Conservation (phyloP, 2,329 filamentous ascomycete genomes). For the Fusarium tupiense region DNA sequence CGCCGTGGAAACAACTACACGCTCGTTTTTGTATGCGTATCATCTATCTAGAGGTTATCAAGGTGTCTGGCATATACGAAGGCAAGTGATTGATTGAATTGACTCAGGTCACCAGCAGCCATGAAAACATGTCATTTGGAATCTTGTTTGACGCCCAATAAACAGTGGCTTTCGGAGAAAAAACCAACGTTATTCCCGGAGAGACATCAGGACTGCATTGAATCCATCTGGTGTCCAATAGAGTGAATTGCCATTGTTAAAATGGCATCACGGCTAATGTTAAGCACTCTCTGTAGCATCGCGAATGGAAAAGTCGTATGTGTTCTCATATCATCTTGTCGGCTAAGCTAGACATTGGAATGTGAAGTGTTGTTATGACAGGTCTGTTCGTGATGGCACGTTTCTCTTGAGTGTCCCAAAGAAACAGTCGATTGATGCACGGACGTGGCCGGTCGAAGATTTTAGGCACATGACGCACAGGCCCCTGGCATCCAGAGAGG, state of each 20-base stretch:
- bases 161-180: background rate
- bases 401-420: constrained; percentile 24
- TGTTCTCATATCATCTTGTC: constrained; percentile 28
- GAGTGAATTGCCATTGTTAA: constrained; percentile 12
- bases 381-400: constrained; percentile 31
- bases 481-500: constrained; percentile 14
- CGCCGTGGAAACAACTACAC: background rate
- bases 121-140: background rate
- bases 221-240: background rate
- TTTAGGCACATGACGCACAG: constrained; percentile 38
- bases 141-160: background rate
- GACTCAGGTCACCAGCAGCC: background rate
- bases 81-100: background rate
- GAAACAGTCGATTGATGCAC: constrained; percentile 40
- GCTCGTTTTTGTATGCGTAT: background rate
- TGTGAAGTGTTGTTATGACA: constrained; percentile 27
- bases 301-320: background rate
- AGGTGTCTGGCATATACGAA: background rate
- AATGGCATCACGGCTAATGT: background rate
- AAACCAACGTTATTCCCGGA: constrained; percentile 4
- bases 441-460: constrained; percentile 38
- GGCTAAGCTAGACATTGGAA: constrained; percentile 1
- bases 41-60: background rate
- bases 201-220: background rate
- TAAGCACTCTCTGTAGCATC: background rate